Base-by-base conservation (phyloP, 2,329 filamentous ascomycete genomes). In the Dothidotthia symphoricarpi region DNA sequence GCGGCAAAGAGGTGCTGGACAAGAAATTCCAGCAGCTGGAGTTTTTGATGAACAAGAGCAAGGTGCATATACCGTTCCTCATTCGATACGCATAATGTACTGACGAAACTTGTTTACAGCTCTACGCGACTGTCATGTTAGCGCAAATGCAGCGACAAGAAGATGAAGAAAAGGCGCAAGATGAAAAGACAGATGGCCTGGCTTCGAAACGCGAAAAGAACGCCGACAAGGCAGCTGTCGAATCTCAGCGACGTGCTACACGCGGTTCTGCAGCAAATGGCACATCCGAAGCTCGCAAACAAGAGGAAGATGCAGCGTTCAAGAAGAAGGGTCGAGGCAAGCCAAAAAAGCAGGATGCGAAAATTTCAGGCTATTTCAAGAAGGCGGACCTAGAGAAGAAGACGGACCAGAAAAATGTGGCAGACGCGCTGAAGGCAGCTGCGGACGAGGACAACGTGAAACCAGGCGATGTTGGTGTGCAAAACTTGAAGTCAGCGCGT, bases 401-500 rank as follows among this genome's bases (percentile, higher is more conserved):
- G 25, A 71, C 75, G 13, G 74, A 75, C 1, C 71, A 76, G 17
- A 69, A 73, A 3, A 75, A 72, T 0, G 73, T 83, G 1, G 70
- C 76, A 15, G 75, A 83, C 43, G 78, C 76, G 1, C 59, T 82
- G 25, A 75, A 77, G 40, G 73, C 81, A 45, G 78, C 77, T 6
- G 77, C 75, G 0, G 73, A 76, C 27, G 76, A 80, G 30, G 73
- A 75, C 31, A 76, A 77, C 35, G 71, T 78, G 6, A 76, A 81
- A 36, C 74, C 78, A 3, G 72, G 75, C n/a, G 77, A 78, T 15
- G 70, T 84, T 39, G 80, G 81, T 16, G 75, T 80, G 34, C 80
- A 83, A 51, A 77, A 89, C 36, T 68, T 96, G 12, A 76, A 82
- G 39, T 88, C 94, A 63, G 91, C 90, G 0, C 76, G 85, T 45